Percentiles rank a stretch among this genome's conserved stretches.
phyloP scores from a whole-genome alignment of 78 protist species.

The Corallochytrium limacisporum region DNA sequence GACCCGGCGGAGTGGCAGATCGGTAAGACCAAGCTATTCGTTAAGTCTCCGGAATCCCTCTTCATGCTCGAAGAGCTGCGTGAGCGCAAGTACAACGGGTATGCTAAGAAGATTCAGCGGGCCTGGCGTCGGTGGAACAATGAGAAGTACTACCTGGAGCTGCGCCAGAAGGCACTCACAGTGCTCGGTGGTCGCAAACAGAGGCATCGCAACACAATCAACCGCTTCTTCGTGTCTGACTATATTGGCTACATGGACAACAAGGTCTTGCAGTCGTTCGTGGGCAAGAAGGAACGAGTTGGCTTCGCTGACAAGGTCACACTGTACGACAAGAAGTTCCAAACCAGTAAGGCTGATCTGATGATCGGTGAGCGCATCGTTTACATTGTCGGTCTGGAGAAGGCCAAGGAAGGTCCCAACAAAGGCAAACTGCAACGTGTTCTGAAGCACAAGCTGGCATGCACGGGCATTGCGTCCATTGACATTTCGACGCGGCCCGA shows the following conservation, averaged over 20 bases:
- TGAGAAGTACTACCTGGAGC: background rate
- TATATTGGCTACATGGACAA: constrained; percentile 8
- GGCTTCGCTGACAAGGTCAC: constrained; percentile 49
- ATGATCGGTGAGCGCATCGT: constrained; percentile 39
- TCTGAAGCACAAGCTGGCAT: background rate
- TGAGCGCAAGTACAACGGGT: background rate
- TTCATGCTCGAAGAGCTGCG: background rate
- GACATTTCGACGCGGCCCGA: background rate
- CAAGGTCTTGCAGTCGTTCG: background rate
- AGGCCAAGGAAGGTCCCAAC: constrained; percentile 9
- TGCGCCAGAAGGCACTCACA: background rate
- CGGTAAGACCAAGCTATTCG: constrained; percentile 14
- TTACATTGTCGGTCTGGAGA: constrained; percentile 31
- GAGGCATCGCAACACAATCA: background rate
- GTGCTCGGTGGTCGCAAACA: too few species aligned
- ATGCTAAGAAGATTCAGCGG: background rate
- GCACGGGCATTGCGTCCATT: background rate
- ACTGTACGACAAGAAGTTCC: constrained; percentile 46
- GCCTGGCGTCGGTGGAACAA: background rate
- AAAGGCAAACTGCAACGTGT: background rate
- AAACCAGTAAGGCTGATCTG: constrained; percentile 41
- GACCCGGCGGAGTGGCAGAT: constrained; percentile 8
- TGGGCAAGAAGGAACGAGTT: constrained; percentile 22
- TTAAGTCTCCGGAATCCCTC: background rate
- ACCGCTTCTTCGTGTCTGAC: constrained; percentile 5